phyloP scores from a whole-genome alignment of 768 basidiomycete species.

The Boletellus ananiceps region DNA sequence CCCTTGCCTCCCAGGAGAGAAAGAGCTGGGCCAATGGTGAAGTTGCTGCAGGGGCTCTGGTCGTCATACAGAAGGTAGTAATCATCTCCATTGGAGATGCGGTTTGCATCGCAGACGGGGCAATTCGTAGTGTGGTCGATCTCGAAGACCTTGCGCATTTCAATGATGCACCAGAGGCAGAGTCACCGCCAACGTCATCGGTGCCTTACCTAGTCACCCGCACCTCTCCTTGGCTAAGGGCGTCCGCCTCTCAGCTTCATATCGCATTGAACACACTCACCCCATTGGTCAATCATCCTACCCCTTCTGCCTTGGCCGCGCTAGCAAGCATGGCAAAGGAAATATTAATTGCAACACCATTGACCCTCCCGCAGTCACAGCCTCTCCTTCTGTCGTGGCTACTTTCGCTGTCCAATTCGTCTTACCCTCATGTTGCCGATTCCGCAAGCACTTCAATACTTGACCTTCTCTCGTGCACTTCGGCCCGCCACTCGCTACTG shows the following conservation, averaged over 20 bases:
- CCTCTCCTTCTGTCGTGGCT: slow-evolving; percentile 68
- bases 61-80: slow-evolving; percentile 51
- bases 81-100: slow-evolving; percentile 62
- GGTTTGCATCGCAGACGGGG: slow-evolving; percentile 59
- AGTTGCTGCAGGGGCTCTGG: slow-evolving; percentile 52
- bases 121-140: slow-evolving; percentile 47
- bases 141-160: slow-evolving; percentile 59
- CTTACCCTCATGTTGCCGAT: slow-evolving; percentile 48
- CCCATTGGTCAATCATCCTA: slow-evolving; percentile 67
- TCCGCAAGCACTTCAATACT: slow-evolving; percentile 46
- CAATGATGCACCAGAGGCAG: slow-evolving; percentile 10
- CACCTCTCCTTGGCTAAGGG: slow-evolving; percentile 74
- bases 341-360: slow-evolving; percentile 50
- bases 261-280: slow-evolving; percentile 77
- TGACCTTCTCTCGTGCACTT: slow-evolving; percentile 40
- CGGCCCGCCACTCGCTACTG: slow-evolving; percentile 44
- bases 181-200: slow-evolving; percentile 22
- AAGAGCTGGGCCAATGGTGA: slow-evolving; percentile 76
- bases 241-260: slow-evolving; percentile 76
- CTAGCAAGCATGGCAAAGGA: slow-evolving; percentile 51
- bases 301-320: slow-evolving; percentile 55
- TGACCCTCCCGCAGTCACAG: slow-evolving; percentile 65
- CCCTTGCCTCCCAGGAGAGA: slow-evolving; percentile 47
- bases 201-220: slow-evolving; percentile 50
- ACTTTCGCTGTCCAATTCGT: slow-evolving; percentile 63